These are phyloP conservation scores for Amanita phalloides DNA, from an alignment of 768 basidiomycete species.

Conservation along the genomic window DNA sequence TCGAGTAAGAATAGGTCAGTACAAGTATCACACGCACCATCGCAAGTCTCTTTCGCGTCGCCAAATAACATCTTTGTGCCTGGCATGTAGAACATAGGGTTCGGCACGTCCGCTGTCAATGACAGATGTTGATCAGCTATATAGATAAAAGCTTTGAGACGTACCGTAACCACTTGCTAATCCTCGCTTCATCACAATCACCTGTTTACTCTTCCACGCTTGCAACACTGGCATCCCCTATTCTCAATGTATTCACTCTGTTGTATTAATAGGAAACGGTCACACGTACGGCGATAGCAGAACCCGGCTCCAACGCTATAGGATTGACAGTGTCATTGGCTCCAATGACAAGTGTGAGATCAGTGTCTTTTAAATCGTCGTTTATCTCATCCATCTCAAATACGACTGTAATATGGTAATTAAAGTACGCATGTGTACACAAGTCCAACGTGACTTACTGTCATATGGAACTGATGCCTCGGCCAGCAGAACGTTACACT, in stretches of 20 bases:
- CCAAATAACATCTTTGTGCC: slow-evolving; percentile 89
- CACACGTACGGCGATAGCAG: slow-evolving; percentile 56
- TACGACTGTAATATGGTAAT: slow-evolving; percentile 43
- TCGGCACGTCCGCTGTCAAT: slow-evolving; percentile 71
- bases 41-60: slow-evolving; percentile 85
- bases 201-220: slow-evolving; percentile 90
- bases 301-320: slow-evolving; percentile 78
- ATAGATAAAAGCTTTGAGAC: slow-evolving; percentile 10
- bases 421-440: not conserved
- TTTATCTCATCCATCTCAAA: slow-evolving; percentile 95
- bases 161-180: slow-evolving; percentile 82
- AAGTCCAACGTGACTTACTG: slow-evolving; percentile 32
- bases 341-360: slow-evolving; percentile 85
- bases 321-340: slow-evolving; percentile 93
- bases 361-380: slow-evolving; percentile 81
- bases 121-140: slow-evolving; percentile 2
- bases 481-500: slow-evolving; percentile 86
- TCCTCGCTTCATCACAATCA: slow-evolving; percentile 88
- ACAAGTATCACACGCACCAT: slow-evolving; percentile 36
- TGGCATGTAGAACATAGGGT: slow-evolving; percentile 91
- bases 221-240: slow-evolving; percentile 87
- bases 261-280: not conserved
- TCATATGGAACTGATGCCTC: slow-evolving; percentile 89
- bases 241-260: not conserved
- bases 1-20: not conserved